Evolutionary conservation across 2,329 filamentous ascomycete genomes (phyloP).

Genomic region (Aspergillus candidus): DNA sequence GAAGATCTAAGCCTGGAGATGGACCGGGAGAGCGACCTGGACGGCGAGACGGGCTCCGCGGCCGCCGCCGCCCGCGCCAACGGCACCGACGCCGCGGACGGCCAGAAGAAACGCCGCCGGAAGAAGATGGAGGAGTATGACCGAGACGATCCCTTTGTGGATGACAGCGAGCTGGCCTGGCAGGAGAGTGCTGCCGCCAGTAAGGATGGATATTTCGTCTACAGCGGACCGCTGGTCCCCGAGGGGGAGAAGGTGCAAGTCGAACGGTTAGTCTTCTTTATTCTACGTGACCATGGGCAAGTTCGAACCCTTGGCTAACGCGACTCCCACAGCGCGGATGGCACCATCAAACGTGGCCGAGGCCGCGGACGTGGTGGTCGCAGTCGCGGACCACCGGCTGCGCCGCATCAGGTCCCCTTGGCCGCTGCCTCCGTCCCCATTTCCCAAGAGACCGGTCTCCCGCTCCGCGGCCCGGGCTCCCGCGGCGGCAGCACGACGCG

Average conservation of each 20-base stretch:
- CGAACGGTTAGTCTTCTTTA: constrained; percentile 48
- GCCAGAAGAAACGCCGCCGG: constrained; percentile 67
- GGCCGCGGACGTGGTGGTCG: constrained; percentile 51
- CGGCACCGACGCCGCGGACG: constrained; percentile 49
- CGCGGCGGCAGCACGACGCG: constrained; percentile 67
- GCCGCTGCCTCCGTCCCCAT: constrained; percentile 71
- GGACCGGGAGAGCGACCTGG: constrained; percentile 55
- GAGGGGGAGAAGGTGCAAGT: constrained; percentile 72
- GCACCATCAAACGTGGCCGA: constrained; percentile 59
- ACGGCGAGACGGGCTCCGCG: too few relatives aligned
- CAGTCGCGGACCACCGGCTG: constrained; percentile 54
- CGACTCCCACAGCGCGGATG: constrained; percentile 56
- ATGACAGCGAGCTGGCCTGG: constrained; percentile 92
- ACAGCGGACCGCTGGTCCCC: constrained; percentile 82
- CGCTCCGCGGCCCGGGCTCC: constrained; percentile 63
- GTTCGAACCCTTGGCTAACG: constrained; percentile 11
- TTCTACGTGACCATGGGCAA: background rate
- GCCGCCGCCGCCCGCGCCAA: constrained; percentile 48
- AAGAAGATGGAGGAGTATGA: constrained; percentile 64
- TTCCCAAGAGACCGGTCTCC: constrained; percentile 80
- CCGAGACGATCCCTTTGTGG: constrained; percentile 64
- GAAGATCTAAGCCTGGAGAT: constrained; percentile 88
- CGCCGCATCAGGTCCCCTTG: constrained; percentile 66
- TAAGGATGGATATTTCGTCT: constrained; percentile 96
- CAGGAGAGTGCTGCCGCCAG: constrained; percentile 91